Base-by-base conservation (phyloP, 75 land plant genomes). In the Cunninghamia lanceolata region DNA sequence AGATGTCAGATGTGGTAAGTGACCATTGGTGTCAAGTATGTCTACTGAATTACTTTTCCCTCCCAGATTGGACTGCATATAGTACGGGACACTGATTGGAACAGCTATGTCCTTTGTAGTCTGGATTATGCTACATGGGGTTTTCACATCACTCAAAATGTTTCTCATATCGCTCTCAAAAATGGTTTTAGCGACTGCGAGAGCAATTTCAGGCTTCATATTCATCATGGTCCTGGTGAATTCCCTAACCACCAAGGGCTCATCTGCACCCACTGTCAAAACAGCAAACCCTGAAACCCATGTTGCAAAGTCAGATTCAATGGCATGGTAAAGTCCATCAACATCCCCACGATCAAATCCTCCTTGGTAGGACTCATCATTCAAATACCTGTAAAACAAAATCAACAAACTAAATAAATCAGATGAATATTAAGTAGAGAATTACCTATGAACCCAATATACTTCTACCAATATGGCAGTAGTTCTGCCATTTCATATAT, bases 121-220 rank as follows among this genome's bases (percentile, higher is more conserved):
- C 85, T 95, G 96, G 5, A 95, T 73, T 3, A 95, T 93, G 34
- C 89, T 90, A 85, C 91, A 88, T 3, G 95, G 91, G 8, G 86
- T 88, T 16, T 84, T 45, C 17, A 95, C 94, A 38, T 91, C 76
- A 15, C 73, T 89, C 14, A 95, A 90, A 1, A 91, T 47, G 42
- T 82, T 85, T 30, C 96, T 85, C 3, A 85, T 9, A 85, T 95
- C 96, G 28, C 88, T 66, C n/a, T 83, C 73, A 84, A 94, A 95
- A 39, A 94, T 90, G 30, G 87, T 91, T 82, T 70, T 87, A 50
- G 92, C 95, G 13, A 91, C 15, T 42, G 89, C 50, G 9, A 88
- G 59, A 0, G 96, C 96, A 10, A 89, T 77, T 54, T 91, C 88
- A 7, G 93, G 94, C n/a, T 85, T 88, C 95, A 95, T 92, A 13